Evolutionary conservation across 306 rosid genomes (phyloP).

Genomic region (Psophocarpus tetragonolobus): DNA sequence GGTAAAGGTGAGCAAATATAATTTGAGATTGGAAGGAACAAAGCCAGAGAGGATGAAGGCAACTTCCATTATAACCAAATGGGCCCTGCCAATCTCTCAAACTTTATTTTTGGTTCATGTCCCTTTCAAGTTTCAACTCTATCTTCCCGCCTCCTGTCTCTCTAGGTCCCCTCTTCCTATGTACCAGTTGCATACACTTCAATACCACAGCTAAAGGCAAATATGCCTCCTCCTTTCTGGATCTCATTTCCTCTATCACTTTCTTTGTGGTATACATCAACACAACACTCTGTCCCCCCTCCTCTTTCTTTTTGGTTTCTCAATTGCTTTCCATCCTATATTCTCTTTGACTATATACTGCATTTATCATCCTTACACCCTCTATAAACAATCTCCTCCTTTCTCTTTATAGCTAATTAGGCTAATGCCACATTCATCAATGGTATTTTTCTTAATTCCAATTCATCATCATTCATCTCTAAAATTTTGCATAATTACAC

Average conservation of each 20-base stretch:
- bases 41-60: constrained; percentile 76
- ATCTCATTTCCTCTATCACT: constrained; percentile 47
- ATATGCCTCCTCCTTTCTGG: constrained; percentile 52
- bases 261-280: constrained; percentile 48
- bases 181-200: constrained; percentile 31
- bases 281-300: constrained; percentile 37
- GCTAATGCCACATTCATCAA: background rate
- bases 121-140: constrained; percentile 37
- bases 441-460: too few relatives aligned
- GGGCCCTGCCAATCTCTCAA: constrained; percentile 42
- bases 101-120: constrained; percentile 21
- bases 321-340: constrained; percentile 46
- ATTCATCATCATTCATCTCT: background rate
- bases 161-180: constrained; percentile 39
- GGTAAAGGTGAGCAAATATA: constrained; percentile 40
- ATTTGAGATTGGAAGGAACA: constrained; percentile 49
- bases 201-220: constrained; percentile 43
- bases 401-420: background rate
- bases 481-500: background rate
- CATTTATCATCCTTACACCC: constrained; percentile 31
- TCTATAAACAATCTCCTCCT: constrained; percentile 22
- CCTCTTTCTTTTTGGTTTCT: constrained; percentile 23
- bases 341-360: constrained; percentile 35
- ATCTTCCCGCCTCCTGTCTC: constrained; percentile 25
- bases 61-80: constrained; percentile 58